Percentiles rank a stretch among this genome's conserved stretches.
Conservation (phyloP, 1,284 basidiomycete genomes). For the Puccinia polysora region DNA sequence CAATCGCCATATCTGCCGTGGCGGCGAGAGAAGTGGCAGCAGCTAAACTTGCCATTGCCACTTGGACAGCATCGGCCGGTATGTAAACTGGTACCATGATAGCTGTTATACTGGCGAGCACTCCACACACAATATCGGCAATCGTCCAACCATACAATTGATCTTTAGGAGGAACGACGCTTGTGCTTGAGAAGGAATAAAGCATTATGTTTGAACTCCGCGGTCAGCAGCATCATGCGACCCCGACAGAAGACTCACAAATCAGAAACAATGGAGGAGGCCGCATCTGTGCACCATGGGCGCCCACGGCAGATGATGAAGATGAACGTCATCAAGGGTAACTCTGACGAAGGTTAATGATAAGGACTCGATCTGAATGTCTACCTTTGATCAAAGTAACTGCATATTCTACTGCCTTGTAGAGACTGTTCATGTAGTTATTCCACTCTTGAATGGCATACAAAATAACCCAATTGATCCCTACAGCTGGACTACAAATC, state of each 20-base stretch:
- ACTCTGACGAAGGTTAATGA: background rate
- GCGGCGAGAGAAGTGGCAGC: constrained; percentile 3
- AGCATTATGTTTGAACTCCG: background rate
- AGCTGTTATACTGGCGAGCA: constrained; percentile 24
- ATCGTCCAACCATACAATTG: constrained; percentile 33
- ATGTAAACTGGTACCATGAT: constrained; percentile 22
- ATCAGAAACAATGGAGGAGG: constrained; percentile 29
- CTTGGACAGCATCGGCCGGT: constrained; percentile 22
- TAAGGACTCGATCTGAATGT: background rate
- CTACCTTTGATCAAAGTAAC: constrained; percentile 23
- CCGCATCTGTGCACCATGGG: constrained; percentile 9
- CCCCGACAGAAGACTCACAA: constrained; percentile 27
- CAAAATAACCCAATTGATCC: constrained; percentile 42
- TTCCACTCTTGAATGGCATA: constrained; percentile 40
- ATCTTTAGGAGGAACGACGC: constrained; percentile 2
- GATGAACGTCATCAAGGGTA: background rate
- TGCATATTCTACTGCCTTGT: constrained; percentile 27
- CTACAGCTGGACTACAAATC: constrained; percentile 39
- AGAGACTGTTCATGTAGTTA: constrained; percentile 41
- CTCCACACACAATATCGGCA: constrained; percentile 23
- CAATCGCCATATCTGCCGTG: background rate
- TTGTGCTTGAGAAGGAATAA: background rate
- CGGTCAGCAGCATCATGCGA: background rate
- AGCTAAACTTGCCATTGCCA: background rate
- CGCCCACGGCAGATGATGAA: too few species aligned